phyloP scores from a whole-genome alignment of 148 eudicot genomes.

The Suaeda aralocaspica region DNA sequence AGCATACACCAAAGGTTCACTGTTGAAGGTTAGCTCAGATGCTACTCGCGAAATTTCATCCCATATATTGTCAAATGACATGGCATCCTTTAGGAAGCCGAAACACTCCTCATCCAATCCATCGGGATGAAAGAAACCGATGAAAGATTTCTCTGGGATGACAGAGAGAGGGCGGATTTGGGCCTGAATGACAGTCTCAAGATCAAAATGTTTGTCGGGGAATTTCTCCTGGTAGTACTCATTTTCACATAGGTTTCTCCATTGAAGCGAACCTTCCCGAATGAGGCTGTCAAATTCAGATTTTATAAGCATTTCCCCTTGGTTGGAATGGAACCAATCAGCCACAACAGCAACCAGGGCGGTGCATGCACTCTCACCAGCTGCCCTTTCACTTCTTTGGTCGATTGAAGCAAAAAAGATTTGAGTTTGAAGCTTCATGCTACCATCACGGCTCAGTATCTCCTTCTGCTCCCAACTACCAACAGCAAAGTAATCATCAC shows the following conservation, averaged over 20 bases:
- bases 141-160: conserved; percentile 57
- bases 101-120: conserved; percentile 53
- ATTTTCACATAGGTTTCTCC: conserved; percentile 72
- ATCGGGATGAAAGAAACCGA: conserved; percentile 78
- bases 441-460: conserved; percentile 63
- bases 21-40: conserved; percentile 19
- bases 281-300: conserved; percentile 72
- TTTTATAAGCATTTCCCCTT: conserved; percentile 58
- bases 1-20: conserved; percentile 49
- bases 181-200: conserved; percentile 69
- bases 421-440: conserved; percentile 54
- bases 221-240: conserved; percentile 43
- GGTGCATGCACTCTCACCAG: conserved; percentile 87
- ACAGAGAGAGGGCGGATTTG: conserved; percentile 49
- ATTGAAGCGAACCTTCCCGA: conserved; percentile 68
- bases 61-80: conserved; percentile 88
- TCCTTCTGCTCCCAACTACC: conserved; percentile 75
- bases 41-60: conserved; percentile 51
- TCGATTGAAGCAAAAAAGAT: conserved; percentile 84
- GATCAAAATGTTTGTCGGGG: conserved; percentile 86
- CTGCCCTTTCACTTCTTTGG: conserved; percentile 73
- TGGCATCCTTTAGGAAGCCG: conserved; percentile 58
- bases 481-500: conserved; percentile 65
- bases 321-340: conserved; percentile 65
- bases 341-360: conserved; percentile 82